Evolutionary conservation across 352 stramenopile species (phyloP), one percentile per base, ranked within the genome.

Genomic region (Phytophthora sojae): DNA sequence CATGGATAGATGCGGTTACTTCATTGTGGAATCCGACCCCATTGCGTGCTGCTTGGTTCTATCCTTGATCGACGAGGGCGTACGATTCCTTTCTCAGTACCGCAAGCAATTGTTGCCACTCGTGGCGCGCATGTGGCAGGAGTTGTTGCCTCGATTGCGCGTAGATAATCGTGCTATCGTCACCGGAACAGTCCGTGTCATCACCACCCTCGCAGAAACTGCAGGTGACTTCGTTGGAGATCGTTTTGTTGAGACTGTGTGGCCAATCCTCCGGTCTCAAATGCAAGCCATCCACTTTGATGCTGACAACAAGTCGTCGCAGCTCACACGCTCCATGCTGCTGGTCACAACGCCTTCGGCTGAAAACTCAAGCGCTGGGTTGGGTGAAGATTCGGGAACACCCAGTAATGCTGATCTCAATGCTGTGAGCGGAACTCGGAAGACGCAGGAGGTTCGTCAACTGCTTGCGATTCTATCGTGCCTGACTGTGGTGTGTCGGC

Each of bases 161-260:
- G 78, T 87, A 1, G 55, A 79, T 6, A 90, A 90, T 58, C 87
- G 84, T 9, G 81, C 85, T 35, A 93, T 95, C 58, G 35, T 94
- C 23, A 84, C 79, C 2, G 78, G 74, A 8, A 82, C 87, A 15
- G 63, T 94, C 14, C 69, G 68, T 15, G 71, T 94, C 3, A 54
- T 96, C 35, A 75, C 60, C 14, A 88, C 80, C 1, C 32, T 95
- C 5, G 80, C 84, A 19, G 57, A 78, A 57, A 71, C 79, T 63
- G 88, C 83, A 17, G 85, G 81, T 0, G 90, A 96, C 57, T 96
- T 96, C 60, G 86, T 96, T 39, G 88, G 80, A 29, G 86, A 94
- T 51, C 77, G 83, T 3, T 96, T 96, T 66, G 83, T 96, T 7
- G 81, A 95, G 64, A 85, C 76, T 3, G 77, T 93, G n/a, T 96